Base-by-base conservation (phyloP, 179 eudicot genomes). In the Beta macrorhiza region DNA sequence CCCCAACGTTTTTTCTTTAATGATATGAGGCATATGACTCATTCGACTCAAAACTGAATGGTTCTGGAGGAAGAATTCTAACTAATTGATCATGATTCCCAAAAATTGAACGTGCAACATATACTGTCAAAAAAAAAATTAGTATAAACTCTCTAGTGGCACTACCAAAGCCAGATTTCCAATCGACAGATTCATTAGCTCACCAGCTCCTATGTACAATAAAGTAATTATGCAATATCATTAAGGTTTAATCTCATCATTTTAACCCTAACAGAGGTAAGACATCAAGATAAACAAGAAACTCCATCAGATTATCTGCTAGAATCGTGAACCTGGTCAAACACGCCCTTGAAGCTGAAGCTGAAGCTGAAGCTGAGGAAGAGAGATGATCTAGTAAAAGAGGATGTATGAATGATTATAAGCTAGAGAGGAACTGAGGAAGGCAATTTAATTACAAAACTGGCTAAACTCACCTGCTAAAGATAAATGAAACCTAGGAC, bases 361-460 rank as follows among this genome's bases (percentile, higher is more conserved):
- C 5, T 12, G 2, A 20, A 32, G 19, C 11, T 72, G n/a, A 5
- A 25, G 25, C 25, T 25, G 25, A 25, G 76, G n/a, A 69, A 20
- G 7, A 20, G 58, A 25, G 44, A 64, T 7, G 17, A 56, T 74
- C 13, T 12, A 11, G 13, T 19, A 76, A 61, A 75, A 72, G 20
- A 42, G 17, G 7, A n/a, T 42, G 37, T 68, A 65, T 69, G 68
- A 62, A 44, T 15, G 68, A 73, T 52, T 57, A 76, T 25, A 55
- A 72, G 53, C 83, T 75, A 16, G 51, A 16, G 55, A 62, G 20
- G 29, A 75, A 51, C 25, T 25, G 25, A 25, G 25, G 25, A 25
- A 25, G 22, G 22, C n/a, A 74, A 22, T 49, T 52, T 82, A 81
- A 67, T 85, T 78, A 85, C 87, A 85, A 78, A 85, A 78, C 74